phyloP scores from a whole-genome alignment of 192 early-diverging fungal genomes.

The Backusella parvicylindrica region DNA sequence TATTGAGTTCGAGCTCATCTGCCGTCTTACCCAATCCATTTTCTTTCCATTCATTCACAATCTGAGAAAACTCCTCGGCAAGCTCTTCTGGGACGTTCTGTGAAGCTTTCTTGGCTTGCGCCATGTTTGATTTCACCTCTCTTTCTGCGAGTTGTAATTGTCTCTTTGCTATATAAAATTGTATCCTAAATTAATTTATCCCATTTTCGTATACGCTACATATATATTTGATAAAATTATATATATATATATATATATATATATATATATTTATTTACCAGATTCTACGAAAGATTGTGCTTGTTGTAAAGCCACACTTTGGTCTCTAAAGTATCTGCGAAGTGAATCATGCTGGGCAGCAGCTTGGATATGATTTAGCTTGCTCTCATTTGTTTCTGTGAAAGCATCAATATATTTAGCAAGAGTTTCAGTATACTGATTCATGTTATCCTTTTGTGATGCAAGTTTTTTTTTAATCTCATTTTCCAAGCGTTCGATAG shows the following conservation, averaged over 20 bases:
- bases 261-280: background rate
- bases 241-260: too few species aligned
- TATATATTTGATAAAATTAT: too few species aligned
- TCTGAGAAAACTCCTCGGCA: slow-evolving; percentile 35
- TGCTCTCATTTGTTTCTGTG: background rate
- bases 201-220: background rate
- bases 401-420: background rate
- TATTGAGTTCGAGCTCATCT: slow-evolving; percentile 64
- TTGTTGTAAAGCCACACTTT: slow-evolving; percentile 21
- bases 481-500: background rate
- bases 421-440: background rate
- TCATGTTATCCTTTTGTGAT: background rate
- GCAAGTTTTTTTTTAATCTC: background rate
- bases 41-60: slow-evolving; percentile 25
- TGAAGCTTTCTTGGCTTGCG: slow-evolving; percentile 52
- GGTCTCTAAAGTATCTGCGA: background rate
- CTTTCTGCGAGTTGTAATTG: slow-evolving; percentile 19
- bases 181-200: background rate
- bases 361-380: background rate
- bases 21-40: slow-evolving; percentile 31
- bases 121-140: slow-evolving; percentile 42
- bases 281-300: slow-evolving; percentile 5
- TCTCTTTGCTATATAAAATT: background rate
- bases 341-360: background rate
- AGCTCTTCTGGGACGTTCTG: slow-evolving; percentile 52